Base-by-base conservation (phyloP, 192 early-diverging fungal species). In the Irineochytrium annulatum region DNA sequence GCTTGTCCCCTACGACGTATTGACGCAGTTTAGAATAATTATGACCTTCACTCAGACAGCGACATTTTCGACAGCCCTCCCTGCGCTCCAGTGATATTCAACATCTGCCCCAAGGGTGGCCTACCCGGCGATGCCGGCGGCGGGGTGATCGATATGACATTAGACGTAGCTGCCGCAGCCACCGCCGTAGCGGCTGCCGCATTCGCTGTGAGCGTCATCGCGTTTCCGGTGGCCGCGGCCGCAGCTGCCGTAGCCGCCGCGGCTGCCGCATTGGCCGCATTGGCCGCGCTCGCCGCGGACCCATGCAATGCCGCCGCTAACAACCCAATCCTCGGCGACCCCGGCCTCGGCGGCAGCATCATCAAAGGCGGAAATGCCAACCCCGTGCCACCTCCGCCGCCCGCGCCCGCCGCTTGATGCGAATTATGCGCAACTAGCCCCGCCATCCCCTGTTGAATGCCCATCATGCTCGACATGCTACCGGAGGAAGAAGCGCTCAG, bases 11-110 rank as follows among this genome's bases (percentile, higher is more conserved):
- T n/a, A n/a, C n/a, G n/a, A n/a, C n/a, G n/a, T n/a, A n/a, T n/a
- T n/a, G n/a, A n/a, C n/a, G n/a, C n/a, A n/a, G n/a, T n/a, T n/a
- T n/a, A n/a, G n/a, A n/a, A n/a, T n/a, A n/a, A n/a, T n/a, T n/a
- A n/a, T n/a, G n/a, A n/a, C n/a, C 11, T 17, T 49, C 46, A 62
- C 34, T 66, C 64, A 45, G 59, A 53, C 24, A 73, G 35, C 22
- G 59, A 67, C 73, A 75, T 70, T 41, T 70, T 70, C 3, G 56
- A 58, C 44, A 75, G 64, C 34, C 49, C 65, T 24, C 63, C 73
- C 53, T 75, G 73, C 17, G 73, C 56, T 4, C 73, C 73, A 3
- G 55, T 63, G 43, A 75, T 57, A 66, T 75, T 75, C 55, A 75
- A 53, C 51, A 74, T 29, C 57, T 70, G 65, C 34, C 68, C 68